phyloP scores from a whole-genome alignment of 1,139 yeast species.

The Kurtzmaniella natalensis region DNA sequence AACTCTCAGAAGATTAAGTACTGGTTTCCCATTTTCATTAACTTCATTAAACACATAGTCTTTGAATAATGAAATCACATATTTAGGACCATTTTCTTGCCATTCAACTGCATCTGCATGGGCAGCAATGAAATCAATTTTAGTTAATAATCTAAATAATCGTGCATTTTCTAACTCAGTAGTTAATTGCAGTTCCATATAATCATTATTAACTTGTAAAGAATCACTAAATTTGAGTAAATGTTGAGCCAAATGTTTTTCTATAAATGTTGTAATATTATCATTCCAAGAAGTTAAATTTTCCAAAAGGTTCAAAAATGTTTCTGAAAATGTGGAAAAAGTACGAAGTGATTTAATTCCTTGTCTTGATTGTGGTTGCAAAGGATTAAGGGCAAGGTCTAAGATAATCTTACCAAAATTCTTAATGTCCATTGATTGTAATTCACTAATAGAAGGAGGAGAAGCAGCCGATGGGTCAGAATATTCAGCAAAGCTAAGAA shows the following conservation, averaged over 20 bases:
- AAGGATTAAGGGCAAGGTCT: slow-evolving; percentile 46
- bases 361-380: slow-evolving; percentile 25
- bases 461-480: slow-evolving; percentile 18
- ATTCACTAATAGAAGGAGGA: slow-evolving; percentile 14
- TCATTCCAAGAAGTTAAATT: neutral
- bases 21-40: slow-evolving; percentile 73
- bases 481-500: slow-evolving; percentile 43
- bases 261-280: slow-evolving; percentile 18
- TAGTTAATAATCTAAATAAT: slow-evolving; percentile 73
- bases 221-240: slow-evolving; percentile 48
- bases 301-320: neutral
- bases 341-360: slow-evolving; percentile 1
- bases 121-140: slow-evolving; percentile 75
- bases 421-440: slow-evolving; percentile 51
- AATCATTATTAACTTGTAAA: slow-evolving; percentile 56
- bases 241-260: slow-evolving; percentile 29
- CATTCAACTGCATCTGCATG: slow-evolving; percentile 51
- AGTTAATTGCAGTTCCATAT: slow-evolving; percentile 59
- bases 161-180: slow-evolving; percentile 87
- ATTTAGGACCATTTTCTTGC: slow-evolving; percentile 75
- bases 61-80: slow-evolving; percentile 71
- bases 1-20: slow-evolving; percentile 79
- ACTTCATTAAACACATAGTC: slow-evolving; percentile 84
- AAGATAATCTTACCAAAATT: slow-evolving; percentile 56
- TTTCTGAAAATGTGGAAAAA: slow-evolving; percentile 1